Conservation (phyloP, 164 flowering plant species). For the Liriodendron chinense region DNA sequence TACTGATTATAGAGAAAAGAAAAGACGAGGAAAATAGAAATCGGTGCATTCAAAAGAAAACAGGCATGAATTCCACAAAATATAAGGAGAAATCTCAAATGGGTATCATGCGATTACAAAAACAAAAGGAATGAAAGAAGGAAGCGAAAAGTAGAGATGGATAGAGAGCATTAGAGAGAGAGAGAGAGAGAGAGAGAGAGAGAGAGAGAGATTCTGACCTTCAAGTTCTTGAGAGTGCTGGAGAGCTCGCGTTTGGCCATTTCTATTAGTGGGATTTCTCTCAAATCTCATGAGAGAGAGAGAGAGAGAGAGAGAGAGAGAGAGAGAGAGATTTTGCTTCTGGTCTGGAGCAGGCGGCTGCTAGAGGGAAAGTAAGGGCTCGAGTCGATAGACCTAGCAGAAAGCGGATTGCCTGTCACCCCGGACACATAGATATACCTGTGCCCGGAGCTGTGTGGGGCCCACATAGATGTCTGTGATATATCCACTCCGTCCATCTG, state of each 20-base stretch:
- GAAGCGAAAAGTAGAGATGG: background rate
- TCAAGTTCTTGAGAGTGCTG: slow-evolving; percentile 65
- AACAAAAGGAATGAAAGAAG: background rate
- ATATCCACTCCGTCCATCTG: no score
- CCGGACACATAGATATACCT: no score
- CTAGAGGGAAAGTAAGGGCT: background rate
- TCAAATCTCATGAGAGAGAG: background rate
- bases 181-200: no score
- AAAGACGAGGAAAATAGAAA: no score
- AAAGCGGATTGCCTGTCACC: no score
- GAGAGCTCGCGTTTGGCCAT: slow-evolving; percentile 87
- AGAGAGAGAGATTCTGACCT: slow-evolving; percentile 37
- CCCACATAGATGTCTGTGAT: no score
- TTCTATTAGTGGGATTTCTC: background rate
- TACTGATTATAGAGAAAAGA: background rate
- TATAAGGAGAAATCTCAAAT: background rate
- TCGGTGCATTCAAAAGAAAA: no score
- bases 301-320: background rate
- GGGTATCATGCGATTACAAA: background rate
- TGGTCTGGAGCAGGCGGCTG: background rate
- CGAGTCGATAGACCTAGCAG: no score
- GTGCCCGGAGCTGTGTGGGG: no score
- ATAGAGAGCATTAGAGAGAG: background rate
- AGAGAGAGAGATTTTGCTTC: background rate
- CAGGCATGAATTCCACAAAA: no score